phyloP scores from a whole-genome alignment of 352 stramenopile species.

The Phytophthora citrophthora region DNA sequence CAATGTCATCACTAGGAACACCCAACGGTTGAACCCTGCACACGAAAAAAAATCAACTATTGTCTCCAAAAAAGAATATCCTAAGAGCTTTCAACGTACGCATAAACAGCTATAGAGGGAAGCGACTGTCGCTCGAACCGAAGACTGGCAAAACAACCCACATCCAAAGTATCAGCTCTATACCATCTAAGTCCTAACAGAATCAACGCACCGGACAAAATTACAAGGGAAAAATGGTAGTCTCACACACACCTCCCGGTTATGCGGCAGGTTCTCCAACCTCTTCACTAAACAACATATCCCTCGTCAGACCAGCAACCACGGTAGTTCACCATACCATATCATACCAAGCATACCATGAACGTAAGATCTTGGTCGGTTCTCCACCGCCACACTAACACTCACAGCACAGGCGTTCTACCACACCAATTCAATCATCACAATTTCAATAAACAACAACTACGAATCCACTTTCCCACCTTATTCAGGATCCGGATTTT shows the following conservation, averaged over 20 bases:
- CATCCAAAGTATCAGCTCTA: background rate
- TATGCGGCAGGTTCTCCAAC: constrained; percentile 56
- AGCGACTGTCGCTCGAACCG: constrained; percentile 62
- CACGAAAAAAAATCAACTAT: background rate
- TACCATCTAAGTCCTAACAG: background rate
- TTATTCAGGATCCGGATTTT: constrained; percentile 83
- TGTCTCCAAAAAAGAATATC: background rate
- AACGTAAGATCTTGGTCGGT: constrained; percentile 67
- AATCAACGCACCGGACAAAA: constrained; percentile 53
- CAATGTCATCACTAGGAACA: constrained; percentile 58
- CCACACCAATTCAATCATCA: background rate
- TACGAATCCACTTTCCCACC: constrained; percentile 20
- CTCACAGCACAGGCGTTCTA: constrained; percentile 73
- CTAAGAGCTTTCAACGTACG: constrained; percentile 32
- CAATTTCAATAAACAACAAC: background rate
- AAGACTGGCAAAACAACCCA: constrained; percentile 37
- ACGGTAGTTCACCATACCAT: background rate
- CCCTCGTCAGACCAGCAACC: background rate
- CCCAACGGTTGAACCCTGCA: constrained; percentile 51
- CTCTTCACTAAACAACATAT: constrained; percentile 46
- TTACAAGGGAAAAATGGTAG: constrained; percentile 69
- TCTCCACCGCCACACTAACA: constrained; percentile 73
- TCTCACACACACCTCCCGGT: constrained; percentile 59
- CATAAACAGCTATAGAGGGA: constrained; percentile 67
- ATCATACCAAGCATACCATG: constrained; percentile 47